phyloP scores from a whole-genome alignment of 164 flowering plant genomes.

The Houttuynia cordata region DNA sequence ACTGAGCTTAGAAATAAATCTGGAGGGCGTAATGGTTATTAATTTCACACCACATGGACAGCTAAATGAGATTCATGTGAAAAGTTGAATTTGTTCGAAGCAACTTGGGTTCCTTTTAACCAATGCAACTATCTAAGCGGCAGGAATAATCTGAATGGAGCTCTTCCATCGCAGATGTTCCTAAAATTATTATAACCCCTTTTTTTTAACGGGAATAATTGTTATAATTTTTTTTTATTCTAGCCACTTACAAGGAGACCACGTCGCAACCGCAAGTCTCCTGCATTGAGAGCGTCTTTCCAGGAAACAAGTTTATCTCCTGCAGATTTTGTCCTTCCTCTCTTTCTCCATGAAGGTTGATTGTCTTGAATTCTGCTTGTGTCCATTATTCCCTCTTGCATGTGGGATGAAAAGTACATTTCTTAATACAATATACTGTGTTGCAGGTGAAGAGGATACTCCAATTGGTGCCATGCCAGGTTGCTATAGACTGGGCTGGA shows the following conservation, averaged over 20 bases:
- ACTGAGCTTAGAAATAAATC: not conserved
- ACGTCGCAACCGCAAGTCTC: constrained; percentile 79
- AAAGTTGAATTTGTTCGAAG: not conserved
- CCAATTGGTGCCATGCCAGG: constrained; percentile 99
- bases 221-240: not conserved
- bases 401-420: not conserved
- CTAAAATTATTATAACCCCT: too few relatives aligned
- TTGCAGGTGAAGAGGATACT: constrained; percentile 84
- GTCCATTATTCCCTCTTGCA: not conserved
- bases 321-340: constrained; percentile 83
- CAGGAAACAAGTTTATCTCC: constrained; percentile 82
- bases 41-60: too few relatives aligned
- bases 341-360: constrained; percentile 95
- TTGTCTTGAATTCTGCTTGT: constrained; percentile 1
- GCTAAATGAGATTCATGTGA: too few relatives aligned
- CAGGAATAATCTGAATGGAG: not conserved
- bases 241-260: constrained; percentile 46
- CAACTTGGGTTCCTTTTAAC: not conserved
- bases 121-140: not conserved
- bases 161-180: too few relatives aligned
- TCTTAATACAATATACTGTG: not conserved
- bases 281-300: constrained; percentile 65
- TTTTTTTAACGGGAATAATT: not conserved
- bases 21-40: not conserved
- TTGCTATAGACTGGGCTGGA: constrained; percentile 97